Conservation (phyloP, 2,329 filamentous ascomycete genomes). For the Cordyceps pruinosa region DNA sequence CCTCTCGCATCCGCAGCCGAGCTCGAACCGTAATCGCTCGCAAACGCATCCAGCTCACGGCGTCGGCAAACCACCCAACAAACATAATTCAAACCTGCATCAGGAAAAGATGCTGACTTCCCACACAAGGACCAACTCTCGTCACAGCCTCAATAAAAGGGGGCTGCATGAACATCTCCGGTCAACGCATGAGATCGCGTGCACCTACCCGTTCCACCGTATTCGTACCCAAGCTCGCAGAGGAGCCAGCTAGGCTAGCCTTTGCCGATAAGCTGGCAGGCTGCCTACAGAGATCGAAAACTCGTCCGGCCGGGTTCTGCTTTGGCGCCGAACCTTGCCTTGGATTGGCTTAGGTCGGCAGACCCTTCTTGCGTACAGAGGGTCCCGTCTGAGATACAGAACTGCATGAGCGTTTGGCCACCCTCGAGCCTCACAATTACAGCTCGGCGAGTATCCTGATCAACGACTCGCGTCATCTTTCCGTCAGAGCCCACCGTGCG, state of each 20-base stretch:
- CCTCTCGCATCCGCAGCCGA: slow-evolving; percentile 9
- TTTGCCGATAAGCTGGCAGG: slow-evolving; percentile 2
- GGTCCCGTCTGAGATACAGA: background rate
- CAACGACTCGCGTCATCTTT: too few species aligned
- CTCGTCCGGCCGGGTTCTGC: background rate
- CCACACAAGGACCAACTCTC: background rate
- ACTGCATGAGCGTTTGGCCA: background rate
- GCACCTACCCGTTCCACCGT: slow-evolving; percentile 1
- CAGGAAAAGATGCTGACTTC: background rate
- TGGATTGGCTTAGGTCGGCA: background rate
- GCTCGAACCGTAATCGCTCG: slow-evolving; percentile 12
- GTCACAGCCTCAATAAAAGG: background rate
- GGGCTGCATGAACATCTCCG: background rate
- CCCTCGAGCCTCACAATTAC: background rate
- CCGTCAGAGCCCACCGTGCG: too few species aligned
- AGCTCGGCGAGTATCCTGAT: too few species aligned
- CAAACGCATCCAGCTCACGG: background rate
- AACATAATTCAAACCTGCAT: background rate
- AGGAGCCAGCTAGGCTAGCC: background rate
- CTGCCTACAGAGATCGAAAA: slow-evolving; percentile 9
- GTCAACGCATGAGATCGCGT: background rate
- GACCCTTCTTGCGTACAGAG: slow-evolving; percentile 1
- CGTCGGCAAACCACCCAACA: background rate
- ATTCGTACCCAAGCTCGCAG: slow-evolving; percentile 13
- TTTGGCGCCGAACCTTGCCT: background rate